Evolutionary conservation across 2,329 filamentous ascomycete genomes (phyloP).

Genomic region (Epichloe elymi): DNA sequence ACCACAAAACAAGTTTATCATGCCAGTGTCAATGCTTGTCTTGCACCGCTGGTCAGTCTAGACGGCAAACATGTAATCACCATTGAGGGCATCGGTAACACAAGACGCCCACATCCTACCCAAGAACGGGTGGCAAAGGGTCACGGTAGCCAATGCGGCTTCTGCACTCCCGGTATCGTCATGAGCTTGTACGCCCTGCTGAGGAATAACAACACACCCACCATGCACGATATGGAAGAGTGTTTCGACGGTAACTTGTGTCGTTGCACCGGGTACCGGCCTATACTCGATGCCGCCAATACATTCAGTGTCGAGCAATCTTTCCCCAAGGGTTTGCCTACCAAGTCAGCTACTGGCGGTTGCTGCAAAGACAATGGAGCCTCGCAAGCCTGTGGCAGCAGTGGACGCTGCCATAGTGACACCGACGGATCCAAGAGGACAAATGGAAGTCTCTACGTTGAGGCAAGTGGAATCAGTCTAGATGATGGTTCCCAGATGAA

Average conservation of each 20-base stretch:
- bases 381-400: not conserved
- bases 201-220: slow-evolving; percentile 67
- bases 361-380: slow-evolving; percentile 2
- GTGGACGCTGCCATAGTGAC: slow-evolving; percentile 33
- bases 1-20: slow-evolving; percentile 90
- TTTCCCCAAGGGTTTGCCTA: slow-evolving; percentile 13
- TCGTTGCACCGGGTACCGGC: slow-evolving; percentile 86
- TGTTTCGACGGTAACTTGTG: slow-evolving; percentile 96
- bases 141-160: slow-evolving; percentile 86
- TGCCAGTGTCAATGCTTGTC: slow-evolving; percentile 89
- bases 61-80: slow-evolving; percentile 98
- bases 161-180: slow-evolving; percentile 95
- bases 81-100: slow-evolving; percentile 86
- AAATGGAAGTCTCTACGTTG: not conserved
- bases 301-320: slow-evolving; percentile 56
- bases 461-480: not conserved
- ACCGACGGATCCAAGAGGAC: slow-evolving; percentile 11
- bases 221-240: slow-evolving; percentile 78
- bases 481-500: no score
- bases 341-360: not conserved
- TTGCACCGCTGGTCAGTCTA: slow-evolving; percentile 82
- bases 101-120: slow-evolving; percentile 72
- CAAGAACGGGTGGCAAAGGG: slow-evolving; percentile 85
- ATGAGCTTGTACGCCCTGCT: slow-evolving; percentile 94
- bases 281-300: slow-evolving; percentile 87